Base-by-base conservation (phyloP, 805 yeast genomes). In the Suhomyces tanzawaensis region DNA sequence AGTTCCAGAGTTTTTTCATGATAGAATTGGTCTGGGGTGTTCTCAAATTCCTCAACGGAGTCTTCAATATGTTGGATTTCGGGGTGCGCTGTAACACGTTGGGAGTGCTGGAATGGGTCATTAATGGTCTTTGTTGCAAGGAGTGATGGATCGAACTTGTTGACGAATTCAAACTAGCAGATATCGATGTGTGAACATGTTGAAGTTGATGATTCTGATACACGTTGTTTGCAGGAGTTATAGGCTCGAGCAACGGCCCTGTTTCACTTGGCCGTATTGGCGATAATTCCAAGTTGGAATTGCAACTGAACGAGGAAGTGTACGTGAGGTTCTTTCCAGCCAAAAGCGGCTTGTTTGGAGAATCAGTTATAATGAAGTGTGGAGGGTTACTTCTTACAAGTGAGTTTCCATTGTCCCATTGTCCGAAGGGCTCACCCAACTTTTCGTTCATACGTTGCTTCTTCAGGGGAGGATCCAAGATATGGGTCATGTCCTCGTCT, bases 221-320 rank as follows among this genome's bases (percentile, higher is more conserved):
- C 33, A 35, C 40, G 30, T 41, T 47, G 38, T 39, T 46, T 13
- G 44, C 49, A 12, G 85, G 85, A 4, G 85, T 77, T 34, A 78
- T 57, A 11, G 87, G 85, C 55, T 79, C 85, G 34, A 81, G 61
- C 29, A 81, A 58, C 4, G 86, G 85, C 1, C 85, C 86, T 3
- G 83, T 75, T 40, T 77, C 82, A 39, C 70, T 68, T 4, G 74
- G 64, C 44, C 77, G 68, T 31, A 78, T 52, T 7, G 87, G 87
- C 17, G 82, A 77, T 15, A 81, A 57, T 50, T 81, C 86, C 45
- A 81, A 71, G 51, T 76, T 81, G 18, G 83, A 77, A 47, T 71
- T 75, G 49, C 84, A 78, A 54, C 82, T 79, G 58, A 81, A 81
- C 9, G 84, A 77, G 17, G 84, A 79, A 3, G 85, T 76, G 52